Conservation (phyloP, 2,329 filamentous ascomycete genomes). For the Ceratocystis papillata region DNA sequence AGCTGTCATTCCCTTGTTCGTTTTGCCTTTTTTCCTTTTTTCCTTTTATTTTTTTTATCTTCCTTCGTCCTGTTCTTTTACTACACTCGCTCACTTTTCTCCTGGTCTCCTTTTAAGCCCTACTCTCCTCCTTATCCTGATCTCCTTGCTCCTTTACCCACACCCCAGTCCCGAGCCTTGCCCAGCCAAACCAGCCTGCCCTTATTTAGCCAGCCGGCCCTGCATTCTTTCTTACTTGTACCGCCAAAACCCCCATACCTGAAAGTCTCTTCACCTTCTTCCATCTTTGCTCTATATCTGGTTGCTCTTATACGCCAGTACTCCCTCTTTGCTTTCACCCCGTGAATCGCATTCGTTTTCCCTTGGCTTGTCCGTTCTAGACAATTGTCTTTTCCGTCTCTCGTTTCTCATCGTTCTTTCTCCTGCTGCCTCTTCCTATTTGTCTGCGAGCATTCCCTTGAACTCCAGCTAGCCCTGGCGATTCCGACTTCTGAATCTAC, state of each 20-base stretch:
- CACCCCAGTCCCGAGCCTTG: background rate
- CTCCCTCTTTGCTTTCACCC: conserved; percentile 27
- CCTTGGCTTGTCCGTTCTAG: conserved; percentile 24
- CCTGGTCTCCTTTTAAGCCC: no score
- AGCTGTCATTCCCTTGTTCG: background rate
- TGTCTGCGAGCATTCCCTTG: background rate
- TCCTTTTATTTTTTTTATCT: background rate
- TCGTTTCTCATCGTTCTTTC: conserved; percentile 7
- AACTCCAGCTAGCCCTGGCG: background rate
- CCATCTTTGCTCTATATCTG: conserved; percentile 1
- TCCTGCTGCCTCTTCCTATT: background rate
- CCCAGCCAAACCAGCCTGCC: background rate
- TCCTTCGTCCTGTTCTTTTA: background rate
- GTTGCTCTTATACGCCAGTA: background rate
- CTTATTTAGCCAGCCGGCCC: conserved; percentile 11
- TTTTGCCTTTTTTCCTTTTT: background rate
- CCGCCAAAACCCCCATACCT: background rate
- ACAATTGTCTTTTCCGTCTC: conserved; percentile 21
- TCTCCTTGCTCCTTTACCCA: no score
- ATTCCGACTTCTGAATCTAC: background rate
- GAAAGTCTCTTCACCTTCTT: background rate
- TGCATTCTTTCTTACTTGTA: background rate
- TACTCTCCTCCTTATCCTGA: no score
- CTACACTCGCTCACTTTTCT: no score
- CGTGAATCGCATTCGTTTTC: conserved; percentile 31